Evolutionary conservation across 768 basidiomycete species (phyloP).

Genomic region (Collybia nuda): DNA sequence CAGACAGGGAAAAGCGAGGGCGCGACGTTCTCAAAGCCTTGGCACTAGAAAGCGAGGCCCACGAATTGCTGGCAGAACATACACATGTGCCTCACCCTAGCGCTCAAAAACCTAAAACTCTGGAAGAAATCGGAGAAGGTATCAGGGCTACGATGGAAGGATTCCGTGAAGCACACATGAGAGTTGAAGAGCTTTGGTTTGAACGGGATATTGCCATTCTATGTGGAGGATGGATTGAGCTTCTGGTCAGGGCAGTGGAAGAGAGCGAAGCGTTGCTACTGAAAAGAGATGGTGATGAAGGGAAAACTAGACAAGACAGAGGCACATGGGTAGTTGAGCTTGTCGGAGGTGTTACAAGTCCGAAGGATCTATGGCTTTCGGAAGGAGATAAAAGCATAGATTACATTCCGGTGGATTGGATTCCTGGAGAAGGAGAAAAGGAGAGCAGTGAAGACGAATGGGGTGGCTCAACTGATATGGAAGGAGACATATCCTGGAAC

Average conservation of each 20-base stretch:
- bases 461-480: conserved; percentile 33
- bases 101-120: conserved; percentile 40
- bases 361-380: conserved; percentile 26
- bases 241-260: conserved; percentile 48
- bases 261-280: conserved; percentile 36
- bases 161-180: conserved; percentile 46
- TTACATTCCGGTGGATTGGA: conserved; percentile 43
- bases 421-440: conserved; percentile 35
- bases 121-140: conserved; percentile 46
- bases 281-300: conserved; percentile 33
- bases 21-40: conserved; percentile 27
- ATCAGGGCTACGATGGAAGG: conserved; percentile 56
- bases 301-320: conserved; percentile 28
- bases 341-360: conserved; percentile 32
- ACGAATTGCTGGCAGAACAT: conserved; percentile 49
- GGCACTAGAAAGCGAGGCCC: conserved; percentile 24
- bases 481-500: conserved; percentile 42
- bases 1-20: conserved; percentile 38
- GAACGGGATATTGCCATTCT: conserved; percentile 41
- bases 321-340: conserved; percentile 45
- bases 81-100: conserved; percentile 50
- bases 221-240: conserved; percentile 66
- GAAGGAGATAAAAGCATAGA: conserved; percentile 35
- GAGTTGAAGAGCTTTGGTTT: conserved; percentile 53
- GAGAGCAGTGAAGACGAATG: conserved; percentile 25